phyloP scores from a whole-genome alignment of 176 grass and related monocot genomes.

The Calamus simplicifolius region DNA sequence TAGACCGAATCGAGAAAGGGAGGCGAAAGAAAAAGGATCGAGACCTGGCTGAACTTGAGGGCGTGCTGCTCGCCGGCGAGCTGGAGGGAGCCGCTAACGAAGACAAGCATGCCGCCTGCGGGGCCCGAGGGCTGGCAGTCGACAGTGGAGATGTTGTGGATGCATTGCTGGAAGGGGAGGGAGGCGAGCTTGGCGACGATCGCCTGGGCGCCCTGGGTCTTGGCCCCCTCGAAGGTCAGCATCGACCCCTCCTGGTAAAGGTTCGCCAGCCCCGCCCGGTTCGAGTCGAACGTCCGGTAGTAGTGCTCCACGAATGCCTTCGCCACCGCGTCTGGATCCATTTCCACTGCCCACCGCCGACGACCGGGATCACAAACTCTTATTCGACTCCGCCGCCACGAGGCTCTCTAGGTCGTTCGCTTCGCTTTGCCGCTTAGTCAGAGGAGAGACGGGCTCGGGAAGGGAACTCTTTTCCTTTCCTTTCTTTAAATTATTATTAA shows the following conservation, averaged over 20 bases:
- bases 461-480: no score
- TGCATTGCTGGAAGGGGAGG: slow-evolving; percentile 62
- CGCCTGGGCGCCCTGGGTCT: slow-evolving; percentile 33
- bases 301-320: slow-evolving; percentile 87
- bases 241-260: slow-evolving; percentile 82
- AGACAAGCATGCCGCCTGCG: slow-evolving; percentile 63
- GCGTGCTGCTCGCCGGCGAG: slow-evolving; percentile 40
- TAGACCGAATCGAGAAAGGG: not conserved
- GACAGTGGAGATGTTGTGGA: slow-evolving; percentile 58
- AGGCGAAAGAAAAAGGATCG: not conserved
- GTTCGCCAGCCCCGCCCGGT: slow-evolving; percentile 37
- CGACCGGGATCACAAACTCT: no score
- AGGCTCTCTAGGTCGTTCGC: no score
- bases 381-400: no score
- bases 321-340: slow-evolving; percentile 71
- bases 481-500: no score
- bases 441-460: no score
- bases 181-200: slow-evolving; percentile 57
- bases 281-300: slow-evolving; percentile 73
- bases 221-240: slow-evolving; percentile 72
- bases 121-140: slow-evolving; percentile 82
- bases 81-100: slow-evolving; percentile 60
- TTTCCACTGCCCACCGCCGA: not conserved
- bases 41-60: slow-evolving; percentile 87
- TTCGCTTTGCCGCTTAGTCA: no score